Percentiles rank a stretch among this genome's conserved stretches.
phyloP scores from a whole-genome alignment of 176 grass and related monocot genomes.

The Oryza glaberrima region DNA sequence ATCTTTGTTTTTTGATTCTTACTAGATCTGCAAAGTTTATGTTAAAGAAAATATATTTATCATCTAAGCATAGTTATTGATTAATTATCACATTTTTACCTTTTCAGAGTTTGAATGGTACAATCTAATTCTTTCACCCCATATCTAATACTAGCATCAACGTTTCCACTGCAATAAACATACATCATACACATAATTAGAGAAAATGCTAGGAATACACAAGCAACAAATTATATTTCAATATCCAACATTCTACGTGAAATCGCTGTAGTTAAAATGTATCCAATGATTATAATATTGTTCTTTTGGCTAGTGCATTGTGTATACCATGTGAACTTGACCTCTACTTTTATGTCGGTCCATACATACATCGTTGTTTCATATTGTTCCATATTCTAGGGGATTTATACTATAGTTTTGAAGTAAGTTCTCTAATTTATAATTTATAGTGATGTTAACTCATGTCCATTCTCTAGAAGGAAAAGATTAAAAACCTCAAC shows the following conservation, averaged over 20 bases:
- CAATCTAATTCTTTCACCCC: slow-evolving; percentile 40
- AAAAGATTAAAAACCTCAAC: no score
- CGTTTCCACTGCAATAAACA: slow-evolving; percentile 47
- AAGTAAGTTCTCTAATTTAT: no score
- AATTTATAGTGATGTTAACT: no score
- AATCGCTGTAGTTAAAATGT: neutral
- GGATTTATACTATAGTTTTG: no score
- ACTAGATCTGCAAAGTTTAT: slow-evolving; percentile 49
- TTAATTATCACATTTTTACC: slow-evolving; percentile 35
- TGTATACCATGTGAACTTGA: slow-evolving; percentile 8
- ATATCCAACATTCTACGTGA: neutral
- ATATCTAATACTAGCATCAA: slow-evolving; percentile 43
- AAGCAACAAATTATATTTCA: slow-evolving; percentile 8
- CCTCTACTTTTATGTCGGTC: neutral
- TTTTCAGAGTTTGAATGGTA: slow-evolving; percentile 45
- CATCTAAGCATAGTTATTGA: neutral
- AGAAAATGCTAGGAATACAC: neutral
- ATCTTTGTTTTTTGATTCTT: slow-evolving; percentile 35
- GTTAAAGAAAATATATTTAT: slow-evolving; percentile 21
- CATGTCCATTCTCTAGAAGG: no score
- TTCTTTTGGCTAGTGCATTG: neutral
- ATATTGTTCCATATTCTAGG: no score
- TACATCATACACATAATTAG: slow-evolving; percentile 34
- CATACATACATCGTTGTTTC: no score
- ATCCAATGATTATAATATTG: slow-evolving; percentile 15